Evolutionary conservation across 805 yeast species (phyloP).

Genomic region (Metschnikowia orientalis): DNA sequence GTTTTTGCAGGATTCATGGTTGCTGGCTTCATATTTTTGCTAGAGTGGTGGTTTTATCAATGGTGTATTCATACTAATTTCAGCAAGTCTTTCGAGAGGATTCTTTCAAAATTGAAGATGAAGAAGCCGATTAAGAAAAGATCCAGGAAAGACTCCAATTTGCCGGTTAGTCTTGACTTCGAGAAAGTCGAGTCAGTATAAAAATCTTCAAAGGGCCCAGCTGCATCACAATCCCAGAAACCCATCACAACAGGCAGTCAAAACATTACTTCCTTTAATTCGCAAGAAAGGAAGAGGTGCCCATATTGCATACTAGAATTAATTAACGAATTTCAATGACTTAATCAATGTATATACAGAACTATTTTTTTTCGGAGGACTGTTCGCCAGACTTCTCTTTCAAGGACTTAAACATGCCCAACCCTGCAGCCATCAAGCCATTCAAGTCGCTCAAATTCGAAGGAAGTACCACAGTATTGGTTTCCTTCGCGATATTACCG

Average conservation of each 20-base stretch:
- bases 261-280: too few relatives aligned
- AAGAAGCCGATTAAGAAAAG: constrained; percentile 28
- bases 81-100: constrained; percentile 20
- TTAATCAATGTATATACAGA: constrained; percentile 6
- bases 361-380: not conserved
- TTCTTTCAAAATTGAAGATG: constrained; percentile 12
- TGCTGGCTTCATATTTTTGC: constrained; percentile 38
- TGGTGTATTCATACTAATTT: constrained; percentile 30
- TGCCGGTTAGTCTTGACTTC: constrained; percentile 39
- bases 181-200: constrained; percentile 15
- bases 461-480: constrained; percentile 74
- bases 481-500: constrained; percentile 75
- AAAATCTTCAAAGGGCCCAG: too few relatives aligned
- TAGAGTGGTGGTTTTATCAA: constrained; percentile 39
- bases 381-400: constrained; percentile 11
- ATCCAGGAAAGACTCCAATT: constrained; percentile 53
- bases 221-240: too few relatives aligned
- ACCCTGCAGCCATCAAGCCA: constrained; percentile 68
- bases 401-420: constrained; percentile 63
- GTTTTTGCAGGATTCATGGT: constrained; percentile 65
- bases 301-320: constrained; percentile 1
- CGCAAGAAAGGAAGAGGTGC: too few relatives aligned
- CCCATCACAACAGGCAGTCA: too few relatives aligned
- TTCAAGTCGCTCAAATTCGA: constrained; percentile 72
- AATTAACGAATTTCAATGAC: constrained; percentile 5